These are phyloP conservation scores for Calonectria henricotiae DNA, from an alignment of 2,329 filamentous ascomycete species.

Conservation along the genomic window DNA sequence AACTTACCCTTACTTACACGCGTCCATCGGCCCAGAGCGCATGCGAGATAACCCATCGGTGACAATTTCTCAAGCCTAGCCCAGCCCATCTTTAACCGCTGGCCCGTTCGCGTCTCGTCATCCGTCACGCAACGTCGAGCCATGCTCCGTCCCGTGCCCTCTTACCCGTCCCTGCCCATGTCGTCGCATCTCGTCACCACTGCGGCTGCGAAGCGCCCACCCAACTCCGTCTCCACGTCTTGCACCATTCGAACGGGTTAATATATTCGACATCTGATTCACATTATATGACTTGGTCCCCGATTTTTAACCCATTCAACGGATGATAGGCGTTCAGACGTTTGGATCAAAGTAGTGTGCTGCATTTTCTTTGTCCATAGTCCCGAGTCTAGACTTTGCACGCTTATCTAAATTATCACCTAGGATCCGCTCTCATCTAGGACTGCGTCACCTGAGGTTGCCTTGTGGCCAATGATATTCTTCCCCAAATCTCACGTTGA, in stretches of 20 bases:
- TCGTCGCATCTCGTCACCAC: slow-evolving; percentile 25
- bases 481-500: not conserved
- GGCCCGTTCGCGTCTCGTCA: not conserved
- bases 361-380: slow-evolving; percentile 6
- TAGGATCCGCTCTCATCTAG: slow-evolving; percentile 10
- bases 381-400: not conserved
- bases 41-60: not conserved
- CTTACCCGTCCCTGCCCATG: not conserved
- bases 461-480: not conserved
- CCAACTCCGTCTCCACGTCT: slow-evolving; percentile 18
- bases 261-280: slow-evolving; percentile 13
- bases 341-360: not conserved
- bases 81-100: not conserved
- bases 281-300: not conserved
- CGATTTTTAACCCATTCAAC: slow-evolving; percentile 1
- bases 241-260: slow-evolving; percentile 20
- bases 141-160: slow-evolving; percentile 21
- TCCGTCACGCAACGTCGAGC: slow-evolving; percentile 17
- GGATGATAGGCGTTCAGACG: slow-evolving; percentile 19
- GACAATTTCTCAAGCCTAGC: not conserved
- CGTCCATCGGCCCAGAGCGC: slow-evolving; percentile 6
- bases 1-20: not conserved
- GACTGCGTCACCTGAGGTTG: not conserved
- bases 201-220: slow-evolving; percentile 24
- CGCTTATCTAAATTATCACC: slow-evolving; percentile 3